These are phyloP conservation scores for Scopulariopsis brevicaulis DNA, from an alignment of 2,329 filamentous ascomycete species.

Conservation along the genomic window DNA sequence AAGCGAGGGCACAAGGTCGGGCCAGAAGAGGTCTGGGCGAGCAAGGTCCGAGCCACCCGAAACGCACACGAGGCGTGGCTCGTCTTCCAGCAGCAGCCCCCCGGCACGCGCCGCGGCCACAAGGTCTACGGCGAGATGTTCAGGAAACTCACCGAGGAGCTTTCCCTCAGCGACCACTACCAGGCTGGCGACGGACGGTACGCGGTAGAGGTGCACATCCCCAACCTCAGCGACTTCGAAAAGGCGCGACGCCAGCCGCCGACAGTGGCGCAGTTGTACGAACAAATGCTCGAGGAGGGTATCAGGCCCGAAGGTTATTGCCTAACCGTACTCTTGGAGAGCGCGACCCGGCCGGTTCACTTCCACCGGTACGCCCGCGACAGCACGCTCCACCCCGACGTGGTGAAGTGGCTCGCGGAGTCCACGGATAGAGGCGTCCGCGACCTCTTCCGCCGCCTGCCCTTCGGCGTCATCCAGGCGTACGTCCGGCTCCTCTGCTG, in stretches of 20 bases:
- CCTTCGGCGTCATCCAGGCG: constrained; percentile 6
- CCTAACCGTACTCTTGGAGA: constrained; percentile 42
- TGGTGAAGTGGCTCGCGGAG: neutral
- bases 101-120: constrained; percentile 20
- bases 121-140: constrained; percentile 50
- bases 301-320: constrained; percentile 36
- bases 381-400: constrained; percentile 13
- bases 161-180: constrained; percentile 11
- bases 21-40: constrained; percentile 32
- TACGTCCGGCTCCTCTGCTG: constrained; percentile 7
- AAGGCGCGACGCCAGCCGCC: constrained; percentile 52
- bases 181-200: constrained; percentile 12
- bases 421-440: neutral
- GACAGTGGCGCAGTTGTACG: constrained; percentile 43
- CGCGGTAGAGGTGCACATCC: constrained; percentile 9
- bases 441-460: constrained; percentile 2
- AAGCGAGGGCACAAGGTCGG: neutral
- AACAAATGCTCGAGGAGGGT: constrained; percentile 39
- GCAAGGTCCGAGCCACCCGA: constrained; percentile 44
- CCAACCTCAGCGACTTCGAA: constrained; percentile 53
- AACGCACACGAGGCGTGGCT: constrained; percentile 52
- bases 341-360: constrained; percentile 33
- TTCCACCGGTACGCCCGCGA: constrained; percentile 39
- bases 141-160: constrained; percentile 35
- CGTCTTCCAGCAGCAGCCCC: constrained; percentile 27